A percentile compares a stretch with the other conserved stretches of the same genome.
phyloP scores from a whole-genome alignment of 192 early-diverging fungal species.

The Podila minutissima region DNA sequence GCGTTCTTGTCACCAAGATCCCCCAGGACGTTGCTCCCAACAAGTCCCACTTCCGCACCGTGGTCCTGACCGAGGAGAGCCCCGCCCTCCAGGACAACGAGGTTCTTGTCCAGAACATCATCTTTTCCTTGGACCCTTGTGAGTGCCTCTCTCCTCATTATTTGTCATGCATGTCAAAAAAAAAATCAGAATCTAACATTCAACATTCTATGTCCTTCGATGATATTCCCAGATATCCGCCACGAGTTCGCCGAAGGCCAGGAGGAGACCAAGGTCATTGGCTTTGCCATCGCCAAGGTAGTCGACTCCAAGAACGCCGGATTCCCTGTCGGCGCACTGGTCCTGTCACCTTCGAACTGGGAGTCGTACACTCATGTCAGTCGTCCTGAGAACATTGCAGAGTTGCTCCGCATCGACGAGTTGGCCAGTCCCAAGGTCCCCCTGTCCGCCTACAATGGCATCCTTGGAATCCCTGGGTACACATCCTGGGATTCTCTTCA shows the following conservation, averaged over 20 bases:
- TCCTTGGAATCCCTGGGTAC: conserved; percentile 26
- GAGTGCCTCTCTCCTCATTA: neutral
- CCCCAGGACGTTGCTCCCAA: neutral
- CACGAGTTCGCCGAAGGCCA: neutral
- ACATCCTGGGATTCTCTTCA: conserved; percentile 58
- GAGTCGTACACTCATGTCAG: conserved; percentile 49
- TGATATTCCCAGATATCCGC: conserved; percentile 1
- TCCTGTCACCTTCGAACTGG: conserved; percentile 35
- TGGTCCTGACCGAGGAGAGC: neutral
- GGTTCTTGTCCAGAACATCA: conserved; percentile 9
- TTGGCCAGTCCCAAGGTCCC: conserved; percentile 64
- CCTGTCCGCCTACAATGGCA: conserved; percentile 21
- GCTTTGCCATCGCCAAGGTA: conserved; percentile 16
- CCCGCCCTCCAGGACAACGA: conserved; percentile 42
- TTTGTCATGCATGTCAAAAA: neutral
- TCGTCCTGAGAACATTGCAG: conserved; percentile 52
- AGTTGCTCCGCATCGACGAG: conserved; percentile 72
- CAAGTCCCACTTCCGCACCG: conserved; percentile 10
- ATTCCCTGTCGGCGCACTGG: conserved; percentile 35
- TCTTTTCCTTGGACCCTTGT: conserved; percentile 24
- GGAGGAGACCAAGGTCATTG: conserved; percentile 1
- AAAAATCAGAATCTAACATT: no score
- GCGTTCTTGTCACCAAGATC: conserved; percentile 14
- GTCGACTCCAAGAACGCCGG: conserved; percentile 17
- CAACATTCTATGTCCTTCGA: neutral